phyloP scores from a whole-genome alignment of 768 basidiomycete species.

The Lentinula detonsa region DNA sequence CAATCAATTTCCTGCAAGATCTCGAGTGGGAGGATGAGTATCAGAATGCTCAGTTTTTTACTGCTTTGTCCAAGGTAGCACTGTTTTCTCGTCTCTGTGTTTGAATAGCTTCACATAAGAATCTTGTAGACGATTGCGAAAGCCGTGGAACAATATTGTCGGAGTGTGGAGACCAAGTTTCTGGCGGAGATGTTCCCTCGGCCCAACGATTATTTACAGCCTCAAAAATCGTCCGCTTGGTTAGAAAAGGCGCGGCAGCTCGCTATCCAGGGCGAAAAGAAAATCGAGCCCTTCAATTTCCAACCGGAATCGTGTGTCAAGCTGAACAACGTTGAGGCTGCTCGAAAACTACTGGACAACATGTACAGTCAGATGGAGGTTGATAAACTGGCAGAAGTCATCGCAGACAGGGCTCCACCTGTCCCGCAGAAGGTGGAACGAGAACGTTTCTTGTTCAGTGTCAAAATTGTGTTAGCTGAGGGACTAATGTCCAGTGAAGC shows the following conservation, averaged over 20 bases:
- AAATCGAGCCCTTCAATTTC: constrained; percentile 93
- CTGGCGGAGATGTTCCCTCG: constrained; percentile 94
- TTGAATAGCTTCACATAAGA: background rate
- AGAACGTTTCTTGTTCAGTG: constrained; percentile 79
- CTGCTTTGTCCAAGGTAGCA: constrained; percentile 75
- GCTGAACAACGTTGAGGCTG: constrained; percentile 94
- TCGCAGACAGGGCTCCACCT: constrained; percentile 55
- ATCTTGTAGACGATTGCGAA: constrained; percentile 75
- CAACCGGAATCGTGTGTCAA: constrained; percentile 92
- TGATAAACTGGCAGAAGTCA: constrained; percentile 71
- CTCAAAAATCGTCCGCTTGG: constrained; percentile 85
- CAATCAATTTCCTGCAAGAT: constrained; percentile 82
- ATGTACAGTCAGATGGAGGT: constrained; percentile 91
- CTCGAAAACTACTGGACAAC: constrained; percentile 84
- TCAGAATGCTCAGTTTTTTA: constrained; percentile 86
- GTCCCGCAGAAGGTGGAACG: constrained; percentile 65
- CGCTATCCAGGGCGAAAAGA: constrained; percentile 76
- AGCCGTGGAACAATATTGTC: constrained; percentile 88
- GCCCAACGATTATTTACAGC: constrained; percentile 69
- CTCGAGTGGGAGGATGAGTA: constrained; percentile 91
- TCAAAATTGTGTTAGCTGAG: constrained; percentile 92
- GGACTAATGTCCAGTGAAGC: constrained; percentile 73
- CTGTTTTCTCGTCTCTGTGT: background rate
- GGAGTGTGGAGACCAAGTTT: constrained; percentile 82
- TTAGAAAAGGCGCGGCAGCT: constrained; percentile 81